phyloP scores from a whole-genome alignment of 371 early-diverging fungal species.

The Dentiscutata heterogama region DNA sequence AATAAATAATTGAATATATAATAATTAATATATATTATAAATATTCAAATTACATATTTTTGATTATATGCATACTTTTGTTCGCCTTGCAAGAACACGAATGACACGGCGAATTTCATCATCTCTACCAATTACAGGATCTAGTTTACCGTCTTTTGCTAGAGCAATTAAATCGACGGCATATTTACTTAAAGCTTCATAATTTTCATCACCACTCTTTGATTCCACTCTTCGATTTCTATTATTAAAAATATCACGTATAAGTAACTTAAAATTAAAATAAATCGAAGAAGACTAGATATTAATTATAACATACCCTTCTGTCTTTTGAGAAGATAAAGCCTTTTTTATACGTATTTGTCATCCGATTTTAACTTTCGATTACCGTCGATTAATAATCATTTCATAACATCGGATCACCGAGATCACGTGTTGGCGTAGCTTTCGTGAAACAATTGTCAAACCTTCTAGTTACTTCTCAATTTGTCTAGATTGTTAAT shows the following conservation, averaged over 20 bases:
- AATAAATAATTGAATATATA: constrained; percentile 54
- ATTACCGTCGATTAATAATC: too few relatives aligned
- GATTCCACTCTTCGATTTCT: constrained; percentile 89
- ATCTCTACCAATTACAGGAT: constrained; percentile 92
- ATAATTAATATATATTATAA: constrained; percentile 79
- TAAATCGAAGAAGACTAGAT: too few relatives aligned
- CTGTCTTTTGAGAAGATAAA: too few relatives aligned
- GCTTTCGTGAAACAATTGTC: too few relatives aligned
- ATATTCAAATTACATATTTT: neutral
- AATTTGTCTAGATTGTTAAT: too few relatives aligned
- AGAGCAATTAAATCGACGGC: constrained; percentile 89
- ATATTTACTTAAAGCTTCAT: constrained; percentile 91
- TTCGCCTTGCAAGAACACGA: constrained; percentile 82
- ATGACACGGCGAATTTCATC: constrained; percentile 86
- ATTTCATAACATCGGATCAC: too few relatives aligned
- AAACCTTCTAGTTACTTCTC: too few relatives aligned
- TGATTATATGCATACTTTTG: constrained; percentile 61
- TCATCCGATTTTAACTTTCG: too few relatives aligned
- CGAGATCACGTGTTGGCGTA: too few relatives aligned
- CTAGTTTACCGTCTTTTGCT: constrained; percentile 81
- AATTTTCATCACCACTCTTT: constrained; percentile 86
- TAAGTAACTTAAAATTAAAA: neutral
- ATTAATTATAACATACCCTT: too few relatives aligned
- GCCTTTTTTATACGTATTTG: too few relatives aligned
- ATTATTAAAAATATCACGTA: neutral